Evolutionary conservation across 2,329 filamentous ascomycete species (phyloP), one percentile per base, ranked within the genome.

Genomic region (Tolypocladium sp.): DNA sequence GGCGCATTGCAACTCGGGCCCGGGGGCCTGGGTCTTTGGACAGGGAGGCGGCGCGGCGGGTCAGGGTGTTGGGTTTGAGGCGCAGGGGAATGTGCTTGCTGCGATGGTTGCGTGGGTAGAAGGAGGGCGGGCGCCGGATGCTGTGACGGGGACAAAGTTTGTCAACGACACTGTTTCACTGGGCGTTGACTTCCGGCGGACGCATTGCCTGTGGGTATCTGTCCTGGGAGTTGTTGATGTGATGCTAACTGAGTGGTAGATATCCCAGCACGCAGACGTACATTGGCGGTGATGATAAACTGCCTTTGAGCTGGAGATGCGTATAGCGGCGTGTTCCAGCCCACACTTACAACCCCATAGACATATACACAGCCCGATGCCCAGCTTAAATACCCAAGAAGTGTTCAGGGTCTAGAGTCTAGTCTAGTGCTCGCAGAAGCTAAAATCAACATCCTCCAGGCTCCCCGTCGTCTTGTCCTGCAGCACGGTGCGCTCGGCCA

Each of bases 21-120:
- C 68, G 2, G 80, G 80, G 1, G 80, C 79, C 0, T 73, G 67
- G 63, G 62, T 63, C 7, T 46, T 75, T 2, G 71, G 73, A 0
- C 63, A 69, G 56, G 57, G 62, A 7, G 53, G 65, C 40, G 51
- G 42, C 0, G 55, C 64, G 0, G 52, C 67, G 0, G 64, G 64
- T 0, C 64, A 65, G 4, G 62, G 57, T 0, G 61, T 69, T 61
- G 2, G 40, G 2, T 71, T 68, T 42, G 66, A 77, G 20, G 70
- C 74, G 0, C 65, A 73, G 7, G 65, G 74, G 27, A 82, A 82
- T 27, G 70, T 81, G 0, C 65, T 82, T 5, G 73, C 76, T 57
- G 75, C 77, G 0, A 67, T 82, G 3, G 77, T 82, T 0, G 68
- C 74, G 25, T 81, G 79, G 79, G 78, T 81, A 0, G 79, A 78